A percentile compares a stretch with the other conserved stretches of the same genome.
Conservation (phyloP, 2,329 filamentous ascomycete species). For the Claviceps paspali region DNA sequence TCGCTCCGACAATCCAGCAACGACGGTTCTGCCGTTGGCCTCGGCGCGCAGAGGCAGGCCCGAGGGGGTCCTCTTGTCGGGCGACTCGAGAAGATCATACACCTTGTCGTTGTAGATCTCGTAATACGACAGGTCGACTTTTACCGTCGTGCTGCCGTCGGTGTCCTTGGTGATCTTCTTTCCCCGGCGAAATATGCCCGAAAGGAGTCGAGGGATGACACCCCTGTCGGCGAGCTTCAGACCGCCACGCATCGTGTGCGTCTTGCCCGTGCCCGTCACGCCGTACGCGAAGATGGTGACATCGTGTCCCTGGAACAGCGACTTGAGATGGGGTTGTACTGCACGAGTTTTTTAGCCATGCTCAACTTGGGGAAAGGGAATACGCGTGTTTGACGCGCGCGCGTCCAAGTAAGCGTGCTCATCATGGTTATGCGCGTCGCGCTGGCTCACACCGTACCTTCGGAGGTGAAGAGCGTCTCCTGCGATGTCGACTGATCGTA, state of each 20-base stretch:
- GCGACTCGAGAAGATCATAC: constrained; percentile 75
- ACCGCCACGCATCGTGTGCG: constrained; percentile 88
- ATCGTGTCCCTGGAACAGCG: constrained; percentile 79
- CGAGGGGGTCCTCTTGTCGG: constrained; percentile 68
- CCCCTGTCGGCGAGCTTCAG: constrained; percentile 74
- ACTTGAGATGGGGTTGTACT: constrained; percentile 84
- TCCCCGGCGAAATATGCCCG: constrained; percentile 68
- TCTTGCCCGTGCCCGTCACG: constrained; percentile 87
- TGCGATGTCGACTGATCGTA: constrained; percentile 71
- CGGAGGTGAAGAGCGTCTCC: constrained; percentile 74
- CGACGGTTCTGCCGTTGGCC: constrained; percentile 72
- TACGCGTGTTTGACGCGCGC: background rate
- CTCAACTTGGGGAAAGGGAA: background rate
- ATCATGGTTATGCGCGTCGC: background rate
- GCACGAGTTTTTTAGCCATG: constrained; percentile 13
- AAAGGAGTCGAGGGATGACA: constrained; percentile 73
- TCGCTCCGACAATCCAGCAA: constrained; percentile 73
- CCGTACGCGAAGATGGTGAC: constrained; percentile 88
- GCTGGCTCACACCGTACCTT: constrained; percentile 42
- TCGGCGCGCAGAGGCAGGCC: constrained; percentile 74
- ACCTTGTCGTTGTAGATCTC: constrained; percentile 97
- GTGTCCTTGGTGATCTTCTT: constrained; percentile 77
- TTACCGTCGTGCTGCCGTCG: constrained; percentile 51
- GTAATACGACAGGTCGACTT: constrained; percentile 75
- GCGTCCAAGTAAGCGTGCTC: background rate